phyloP scores from a whole-genome alignment of 2,329 filamentous ascomycete species.

The Diaporthe eres region DNA sequence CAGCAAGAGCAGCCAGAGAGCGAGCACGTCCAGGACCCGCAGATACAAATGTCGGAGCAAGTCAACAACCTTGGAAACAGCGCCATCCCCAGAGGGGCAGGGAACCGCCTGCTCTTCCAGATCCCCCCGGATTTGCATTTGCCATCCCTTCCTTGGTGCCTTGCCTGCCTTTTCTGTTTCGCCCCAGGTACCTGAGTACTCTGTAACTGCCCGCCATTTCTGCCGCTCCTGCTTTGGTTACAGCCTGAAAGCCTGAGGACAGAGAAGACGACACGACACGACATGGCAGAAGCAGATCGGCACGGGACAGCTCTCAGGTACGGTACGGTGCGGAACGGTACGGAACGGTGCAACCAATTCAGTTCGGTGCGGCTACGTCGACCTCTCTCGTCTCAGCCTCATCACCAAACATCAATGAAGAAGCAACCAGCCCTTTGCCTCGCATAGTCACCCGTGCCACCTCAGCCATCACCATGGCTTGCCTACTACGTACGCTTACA shows the following conservation, averaged over 20 bases:
- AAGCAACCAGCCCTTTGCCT: slow-evolving; percentile 6
- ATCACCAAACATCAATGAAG: neutral
- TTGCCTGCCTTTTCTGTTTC: neutral
- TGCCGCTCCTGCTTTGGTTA: neutral
- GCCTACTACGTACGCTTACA: neutral
- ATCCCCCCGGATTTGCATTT: slow-evolving; percentile 22
- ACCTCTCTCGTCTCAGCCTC: slow-evolving; percentile 3
- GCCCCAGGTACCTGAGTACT: neutral
- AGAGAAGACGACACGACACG: neutral
- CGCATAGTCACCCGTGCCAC: neutral
- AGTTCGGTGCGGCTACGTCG: neutral
- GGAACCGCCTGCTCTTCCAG: slow-evolving; percentile 3
- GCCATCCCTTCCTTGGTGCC: slow-evolving; percentile 12
- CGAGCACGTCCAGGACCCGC: slow-evolving; percentile 17
- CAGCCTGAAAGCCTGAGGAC: neutral
- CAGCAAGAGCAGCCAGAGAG: slow-evolving; percentile 2
- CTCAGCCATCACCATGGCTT: neutral
- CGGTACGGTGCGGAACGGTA: neutral
- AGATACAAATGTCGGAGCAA: slow-evolving; percentile 23
- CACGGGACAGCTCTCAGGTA: neutral
- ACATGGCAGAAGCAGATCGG: neutral
- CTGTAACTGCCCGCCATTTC: neutral
- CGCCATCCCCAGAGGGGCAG: slow-evolving; percentile 25
- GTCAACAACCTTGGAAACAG: slow-evolving; percentile 30
- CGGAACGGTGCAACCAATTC: neutral